Evolutionary conservation across 2,329 filamentous ascomycete genomes (phyloP).

Genomic region (Colletotrichum abscissum): DNA sequence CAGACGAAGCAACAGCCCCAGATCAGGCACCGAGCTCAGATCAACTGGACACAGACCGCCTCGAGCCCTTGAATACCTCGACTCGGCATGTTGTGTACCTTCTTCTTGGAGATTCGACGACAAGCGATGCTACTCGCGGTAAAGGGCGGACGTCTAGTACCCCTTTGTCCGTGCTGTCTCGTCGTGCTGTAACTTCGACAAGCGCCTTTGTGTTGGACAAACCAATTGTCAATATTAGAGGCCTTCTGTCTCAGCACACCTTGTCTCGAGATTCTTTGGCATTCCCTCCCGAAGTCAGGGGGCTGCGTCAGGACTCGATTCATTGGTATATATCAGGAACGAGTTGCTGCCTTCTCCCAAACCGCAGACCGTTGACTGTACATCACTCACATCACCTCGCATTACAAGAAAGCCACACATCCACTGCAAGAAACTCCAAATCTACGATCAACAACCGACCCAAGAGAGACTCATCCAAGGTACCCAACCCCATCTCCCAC

Average conservation of each 20-base stretch:
- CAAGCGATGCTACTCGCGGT: not conserved
- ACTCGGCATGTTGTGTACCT: not conserved
- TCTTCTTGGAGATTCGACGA: not conserved
- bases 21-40: not conserved
- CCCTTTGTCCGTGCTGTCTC: not conserved
- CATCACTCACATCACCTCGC: not conserved
- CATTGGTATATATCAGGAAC: not conserved
- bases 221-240: not conserved
- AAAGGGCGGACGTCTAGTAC: not conserved
- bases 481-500: not conserved
- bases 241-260: not conserved
- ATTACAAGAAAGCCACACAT: not conserved
- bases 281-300: not conserved
- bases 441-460: not conserved
- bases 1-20: not conserved
- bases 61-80: too few species aligned
- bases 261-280: not conserved
- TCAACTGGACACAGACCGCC: not conserved
- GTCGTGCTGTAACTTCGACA: not conserved
- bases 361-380: not conserved
- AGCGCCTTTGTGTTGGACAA: not conserved
- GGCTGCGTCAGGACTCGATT: too few species aligned
- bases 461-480: not conserved
- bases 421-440: not conserved
- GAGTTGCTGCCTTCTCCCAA: not conserved